Conservation (phyloP, 2,329 filamentous ascomycete genomes). For the Talaromyces sp. region DNA sequence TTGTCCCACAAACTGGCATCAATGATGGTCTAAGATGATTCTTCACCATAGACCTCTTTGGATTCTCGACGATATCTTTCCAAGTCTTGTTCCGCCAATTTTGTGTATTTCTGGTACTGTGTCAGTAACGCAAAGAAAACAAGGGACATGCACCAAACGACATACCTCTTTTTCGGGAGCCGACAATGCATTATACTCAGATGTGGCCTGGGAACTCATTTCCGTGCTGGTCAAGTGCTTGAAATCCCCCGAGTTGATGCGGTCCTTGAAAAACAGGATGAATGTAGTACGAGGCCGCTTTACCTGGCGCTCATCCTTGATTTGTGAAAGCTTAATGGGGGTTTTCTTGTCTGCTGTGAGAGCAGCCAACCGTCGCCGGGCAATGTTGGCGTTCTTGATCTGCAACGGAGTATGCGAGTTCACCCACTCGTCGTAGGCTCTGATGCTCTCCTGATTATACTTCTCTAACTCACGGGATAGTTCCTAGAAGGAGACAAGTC, state of each 20-base stretch:
- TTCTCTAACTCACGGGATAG: constrained; percentile 50
- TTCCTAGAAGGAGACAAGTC: constrained; percentile 31
- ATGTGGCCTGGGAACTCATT: constrained; percentile 9
- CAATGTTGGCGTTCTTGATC: constrained; percentile 57
- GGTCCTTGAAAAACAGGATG: constrained; percentile 42
- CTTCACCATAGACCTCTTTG: constrained; percentile 31
- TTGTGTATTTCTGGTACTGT: constrained; percentile 19
- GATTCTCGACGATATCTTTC: constrained; percentile 32
- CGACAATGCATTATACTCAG: constrained; percentile 25
- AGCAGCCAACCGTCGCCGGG: constrained; percentile 40
- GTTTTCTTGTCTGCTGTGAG: constrained; percentile 18
- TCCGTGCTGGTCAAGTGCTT: constrained; percentile 42
- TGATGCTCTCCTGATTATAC: constrained; percentile 41
- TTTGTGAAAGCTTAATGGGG: constrained; percentile 14
- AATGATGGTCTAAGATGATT: constrained; percentile 10
- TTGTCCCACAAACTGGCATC: not conserved
- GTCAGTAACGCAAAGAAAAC: not conserved
- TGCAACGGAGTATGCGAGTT: constrained; percentile 50
- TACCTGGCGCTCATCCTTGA: constrained; percentile 53
- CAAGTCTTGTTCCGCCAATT: constrained; percentile 21
- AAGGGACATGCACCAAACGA: not conserved
- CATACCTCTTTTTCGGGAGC: constrained; percentile 34
- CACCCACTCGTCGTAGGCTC: constrained; percentile 52
- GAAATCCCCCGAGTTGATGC: constrained; percentile 47
- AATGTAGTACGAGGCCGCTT: constrained; percentile 41